phyloP scores from a whole-genome alignment of 2,329 filamentous ascomycete genomes.

The Fusarium sp. region DNA sequence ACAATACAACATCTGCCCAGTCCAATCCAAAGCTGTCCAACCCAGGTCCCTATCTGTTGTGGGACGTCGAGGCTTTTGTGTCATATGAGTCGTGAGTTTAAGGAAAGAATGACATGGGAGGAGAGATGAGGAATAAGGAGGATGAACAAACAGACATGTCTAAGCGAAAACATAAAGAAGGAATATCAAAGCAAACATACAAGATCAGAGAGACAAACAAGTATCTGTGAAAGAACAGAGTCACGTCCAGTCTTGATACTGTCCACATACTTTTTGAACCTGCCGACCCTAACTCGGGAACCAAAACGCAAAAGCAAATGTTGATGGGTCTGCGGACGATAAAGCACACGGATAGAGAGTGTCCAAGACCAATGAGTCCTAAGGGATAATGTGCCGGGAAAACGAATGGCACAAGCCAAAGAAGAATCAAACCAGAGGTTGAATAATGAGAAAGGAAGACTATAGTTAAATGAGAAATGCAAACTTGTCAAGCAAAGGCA shows the following conservation, averaged over 20 bases:
- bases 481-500: background rate
- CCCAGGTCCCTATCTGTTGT: conserved; percentile 11
- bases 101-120: conserved; percentile 3
- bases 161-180: conserved; percentile 5
- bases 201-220: background rate
- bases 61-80: conserved; percentile 14
- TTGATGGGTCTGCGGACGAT: conserved; percentile 8
- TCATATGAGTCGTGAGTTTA: conserved; percentile 19
- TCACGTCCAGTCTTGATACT: background rate
- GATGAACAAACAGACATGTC: conserved; percentile 5
- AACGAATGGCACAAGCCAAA: conserved; percentile 9
- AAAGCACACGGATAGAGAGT: background rate
- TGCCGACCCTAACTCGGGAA: background rate
- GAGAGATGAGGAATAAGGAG: conserved; percentile 2
- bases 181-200: conserved; percentile 8
- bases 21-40: background rate
- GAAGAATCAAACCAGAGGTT: conserved; percentile 25
- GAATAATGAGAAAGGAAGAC: background rate
- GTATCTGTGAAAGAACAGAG: conserved; percentile 13
- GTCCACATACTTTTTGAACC: background rate
- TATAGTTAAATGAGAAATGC: background rate
- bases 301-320: conserved; percentile 5
- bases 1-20: background rate
- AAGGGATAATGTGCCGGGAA: background rate
- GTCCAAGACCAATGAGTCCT: background rate